phyloP scores from a whole-genome alignment of 108 stramenopile genomes.

The Skeletonema menzelii region DNA sequence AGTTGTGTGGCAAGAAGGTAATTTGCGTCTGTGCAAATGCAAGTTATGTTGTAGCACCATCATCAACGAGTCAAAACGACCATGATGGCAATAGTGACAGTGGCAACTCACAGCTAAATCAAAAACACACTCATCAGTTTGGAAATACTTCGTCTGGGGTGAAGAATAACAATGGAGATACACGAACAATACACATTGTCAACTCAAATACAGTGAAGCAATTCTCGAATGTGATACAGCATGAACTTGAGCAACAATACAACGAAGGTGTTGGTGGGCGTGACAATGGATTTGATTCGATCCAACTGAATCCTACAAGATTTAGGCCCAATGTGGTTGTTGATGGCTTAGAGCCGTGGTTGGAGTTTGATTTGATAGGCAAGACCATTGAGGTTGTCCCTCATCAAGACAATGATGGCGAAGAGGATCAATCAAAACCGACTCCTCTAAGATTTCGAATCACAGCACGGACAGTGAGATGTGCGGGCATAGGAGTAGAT shows the following conservation, averaged over 20 bases:
- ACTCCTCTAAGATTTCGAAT: slow-evolving; percentile 28
- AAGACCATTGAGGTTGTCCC: slow-evolving; percentile 31
- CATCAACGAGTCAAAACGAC: background rate
- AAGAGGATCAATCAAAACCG: background rate
- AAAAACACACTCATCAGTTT: slow-evolving; percentile 56
- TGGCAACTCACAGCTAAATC: background rate
- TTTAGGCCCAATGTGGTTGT: slow-evolving; percentile 70
- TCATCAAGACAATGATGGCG: background rate
- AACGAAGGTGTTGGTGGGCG: background rate
- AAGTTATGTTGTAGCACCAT: background rate
- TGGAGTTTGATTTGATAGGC: slow-evolving; percentile 65
- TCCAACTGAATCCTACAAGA: slow-evolving; percentile 37
- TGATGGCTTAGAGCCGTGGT: slow-evolving; percentile 50
- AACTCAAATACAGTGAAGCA: slow-evolving; percentile 51
- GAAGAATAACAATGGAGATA: slow-evolving; percentile 56
- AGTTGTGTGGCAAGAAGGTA: slow-evolving; percentile 42
- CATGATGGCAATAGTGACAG: background rate
- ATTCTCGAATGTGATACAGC: slow-evolving; percentile 29
- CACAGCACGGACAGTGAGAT: slow-evolving; percentile 54
- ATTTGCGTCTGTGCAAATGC: slow-evolving; percentile 43
- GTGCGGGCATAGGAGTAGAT: slow-evolving; percentile 62
- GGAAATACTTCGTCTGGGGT: slow-evolving; percentile 64
- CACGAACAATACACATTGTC: slow-evolving; percentile 61
- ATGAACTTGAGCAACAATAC: background rate
- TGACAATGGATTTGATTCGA: background rate